phyloP scores from a whole-genome alignment of 192 early-diverging fungal genomes.

The Entomortierella lignicola region DNA sequence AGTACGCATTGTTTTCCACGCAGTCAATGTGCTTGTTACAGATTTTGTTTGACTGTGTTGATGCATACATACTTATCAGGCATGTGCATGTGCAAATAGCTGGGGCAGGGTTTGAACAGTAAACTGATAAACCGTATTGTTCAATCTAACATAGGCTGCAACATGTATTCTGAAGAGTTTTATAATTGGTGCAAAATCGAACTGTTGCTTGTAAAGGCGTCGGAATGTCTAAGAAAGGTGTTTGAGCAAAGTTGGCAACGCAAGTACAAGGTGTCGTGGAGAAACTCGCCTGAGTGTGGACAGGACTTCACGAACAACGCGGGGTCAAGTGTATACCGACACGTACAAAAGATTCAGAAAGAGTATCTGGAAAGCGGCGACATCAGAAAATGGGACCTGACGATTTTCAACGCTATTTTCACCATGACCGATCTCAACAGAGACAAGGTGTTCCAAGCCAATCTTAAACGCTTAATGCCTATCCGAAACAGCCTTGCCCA shows the following conservation, averaged over 20 bases:
- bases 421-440: conserved; percentile 43
- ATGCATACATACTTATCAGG: conserved; percentile 26
- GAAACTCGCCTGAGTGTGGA: conserved; percentile 40
- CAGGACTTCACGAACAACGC: conserved; percentile 32
- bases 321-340: conserved; percentile 27
- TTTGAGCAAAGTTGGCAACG: conserved; percentile 41
- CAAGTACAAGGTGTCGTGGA: conserved; percentile 36
- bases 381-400: conserved; percentile 40
- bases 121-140: conserved; percentile 36
- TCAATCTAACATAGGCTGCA: conserved; percentile 36
- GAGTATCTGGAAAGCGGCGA: conserved; percentile 36
- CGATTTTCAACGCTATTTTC: conserved; percentile 37
- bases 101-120: conserved; percentile 35
- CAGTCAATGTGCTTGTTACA: conserved; percentile 30
- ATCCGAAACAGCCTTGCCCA: conserved; percentile 42
- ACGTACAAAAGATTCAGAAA: conserved; percentile 39
- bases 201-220: conserved; percentile 42
- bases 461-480: conserved; percentile 39
- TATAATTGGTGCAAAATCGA: conserved; percentile 41
- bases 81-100: conserved; percentile 27
- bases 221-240: conserved; percentile 38
- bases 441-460: conserved; percentile 40
- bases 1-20: conserved; percentile 21
- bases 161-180: conserved; percentile 40
- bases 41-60: conserved; percentile 32